Evolutionary conservation across 495 filamentous ascomycete genomes (phyloP).

Genomic region (Daldinia childiae): DNA sequence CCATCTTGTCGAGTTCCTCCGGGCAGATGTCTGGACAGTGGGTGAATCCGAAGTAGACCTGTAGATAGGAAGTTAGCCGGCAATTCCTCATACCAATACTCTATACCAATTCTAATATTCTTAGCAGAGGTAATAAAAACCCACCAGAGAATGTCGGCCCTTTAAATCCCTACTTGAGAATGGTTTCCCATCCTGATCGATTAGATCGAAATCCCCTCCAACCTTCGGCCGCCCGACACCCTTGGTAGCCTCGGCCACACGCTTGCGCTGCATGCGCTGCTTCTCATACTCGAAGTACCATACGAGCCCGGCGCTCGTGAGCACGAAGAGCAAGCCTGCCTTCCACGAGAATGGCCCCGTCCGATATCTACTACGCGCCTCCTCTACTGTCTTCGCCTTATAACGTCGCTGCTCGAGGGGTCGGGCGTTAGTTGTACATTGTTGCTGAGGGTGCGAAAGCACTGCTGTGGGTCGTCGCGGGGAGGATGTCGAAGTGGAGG

Average conservation of each 20-base stretch:
- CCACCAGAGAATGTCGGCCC: constrained; percentile 81
- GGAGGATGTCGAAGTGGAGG: constrained; percentile 13
- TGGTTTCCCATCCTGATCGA: constrained; percentile 79
- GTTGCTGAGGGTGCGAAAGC: constrained; percentile 5
- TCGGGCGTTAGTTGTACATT: neutral
- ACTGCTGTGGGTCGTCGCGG: constrained; percentile 25
- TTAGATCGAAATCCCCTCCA: constrained; percentile 82
- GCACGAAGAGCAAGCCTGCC: constrained; percentile 84
- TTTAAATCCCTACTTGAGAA: constrained; percentile 82
- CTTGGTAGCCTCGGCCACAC: constrained; percentile 89
- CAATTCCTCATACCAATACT: neutral
- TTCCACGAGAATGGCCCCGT: constrained; percentile 87
- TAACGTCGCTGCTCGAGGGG: constrained; percentile 42
- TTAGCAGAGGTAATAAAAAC: constrained; percentile 30
- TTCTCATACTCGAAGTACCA: constrained; percentile 94
- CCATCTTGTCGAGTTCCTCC: constrained; percentile 99
- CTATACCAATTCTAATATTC: neutral
- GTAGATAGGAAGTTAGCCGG: neutral
- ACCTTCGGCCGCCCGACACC: constrained; percentile 93
- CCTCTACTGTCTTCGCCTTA: constrained; percentile 63
- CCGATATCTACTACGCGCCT: constrained; percentile 62
- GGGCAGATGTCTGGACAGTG: constrained; percentile 99
- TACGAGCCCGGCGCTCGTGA: constrained; percentile 77
- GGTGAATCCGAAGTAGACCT: constrained; percentile 97
- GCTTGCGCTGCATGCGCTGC: constrained; percentile 82